Percentiles rank a stretch among this genome's conserved stretches.
These are phyloP conservation scores for Aspergillus ostianus DNA, from an alignment of 495 filamentous ascomycete genomes.

Conservation along the genomic window DNA sequence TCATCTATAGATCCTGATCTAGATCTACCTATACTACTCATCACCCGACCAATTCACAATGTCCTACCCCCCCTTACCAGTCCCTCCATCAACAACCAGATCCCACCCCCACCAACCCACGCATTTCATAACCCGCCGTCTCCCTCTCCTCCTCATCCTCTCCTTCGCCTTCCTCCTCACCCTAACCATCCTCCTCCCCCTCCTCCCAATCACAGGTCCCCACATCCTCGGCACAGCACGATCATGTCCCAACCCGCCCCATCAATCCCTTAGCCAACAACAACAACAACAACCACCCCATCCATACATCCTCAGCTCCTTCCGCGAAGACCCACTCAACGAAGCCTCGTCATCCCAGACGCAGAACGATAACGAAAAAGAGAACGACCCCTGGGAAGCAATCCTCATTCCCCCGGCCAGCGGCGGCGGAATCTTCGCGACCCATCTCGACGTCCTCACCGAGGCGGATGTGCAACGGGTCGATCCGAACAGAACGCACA, in stretches of 20 bases:
- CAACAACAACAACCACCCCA: too few species aligned
- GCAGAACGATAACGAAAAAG: neutral
- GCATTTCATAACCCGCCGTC: neutral
- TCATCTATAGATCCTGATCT: too few species aligned
- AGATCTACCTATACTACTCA: too few species aligned
- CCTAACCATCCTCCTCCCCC: conserved; percentile 6
- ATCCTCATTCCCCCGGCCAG: neutral
- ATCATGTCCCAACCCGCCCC: neutral
- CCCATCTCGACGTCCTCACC: neutral
- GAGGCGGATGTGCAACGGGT: neutral
- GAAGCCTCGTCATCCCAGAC: too few species aligned
- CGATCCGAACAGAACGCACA: neutral
- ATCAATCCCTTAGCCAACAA: too few species aligned
- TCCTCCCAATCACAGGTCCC: too few species aligned
- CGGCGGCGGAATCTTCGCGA: neutral
- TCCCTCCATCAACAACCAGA: neutral
- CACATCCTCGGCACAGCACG: neutral
- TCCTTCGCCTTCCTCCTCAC: conserved; percentile 11
- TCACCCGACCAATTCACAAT: too few species aligned
- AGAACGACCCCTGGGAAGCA: too few species aligned
- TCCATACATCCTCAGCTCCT: neutral
- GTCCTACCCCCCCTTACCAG: too few species aligned
- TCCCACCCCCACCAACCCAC: neutral
- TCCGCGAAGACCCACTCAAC: neutral
- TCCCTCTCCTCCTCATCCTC: conserved; percentile 2